Conservation (phyloP, 768 basidiomycete species). For the Lactarius evosmus region DNA sequence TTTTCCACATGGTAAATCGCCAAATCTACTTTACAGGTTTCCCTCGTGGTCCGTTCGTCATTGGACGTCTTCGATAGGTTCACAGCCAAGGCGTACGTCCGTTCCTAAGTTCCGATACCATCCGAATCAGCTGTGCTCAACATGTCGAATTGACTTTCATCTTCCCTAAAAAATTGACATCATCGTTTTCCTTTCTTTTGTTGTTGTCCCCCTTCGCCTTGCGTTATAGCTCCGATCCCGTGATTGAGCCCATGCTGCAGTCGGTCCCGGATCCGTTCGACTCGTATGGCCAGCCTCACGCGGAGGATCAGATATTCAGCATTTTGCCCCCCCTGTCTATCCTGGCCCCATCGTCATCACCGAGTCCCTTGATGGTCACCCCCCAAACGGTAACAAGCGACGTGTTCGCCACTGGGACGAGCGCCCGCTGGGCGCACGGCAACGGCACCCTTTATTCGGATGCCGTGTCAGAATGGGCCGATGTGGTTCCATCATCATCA, state of each 20-base stretch:
- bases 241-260: slow-evolving; percentile 88
- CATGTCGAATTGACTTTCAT: slow-evolving; percentile 6
- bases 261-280: slow-evolving; percentile 92
- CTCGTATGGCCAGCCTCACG: slow-evolving; percentile 81
- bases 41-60: slow-evolving; percentile 81
- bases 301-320: slow-evolving; percentile 90
- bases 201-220: neutral
- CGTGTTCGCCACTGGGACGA: slow-evolving; percentile 19
- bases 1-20: neutral
- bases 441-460: slow-evolving; percentile 28
- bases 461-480: slow-evolving; percentile 55
- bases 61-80: slow-evolving; percentile 91
- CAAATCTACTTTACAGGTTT: slow-evolving; percentile 46
- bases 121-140: neutral
- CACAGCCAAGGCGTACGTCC: slow-evolving; percentile 77
- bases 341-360: slow-evolving; percentile 57
- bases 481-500: slow-evolving; percentile 28
- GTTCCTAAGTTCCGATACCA: slow-evolving; percentile 12
- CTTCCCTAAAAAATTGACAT: slow-evolving; percentile 2
- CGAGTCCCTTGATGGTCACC: slow-evolving; percentile 54
- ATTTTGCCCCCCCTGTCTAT: slow-evolving; percentile 83
- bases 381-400: slow-evolving; percentile 30
- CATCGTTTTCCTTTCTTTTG: neutral
- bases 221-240: slow-evolving; percentile 69
- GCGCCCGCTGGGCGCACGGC: slow-evolving; percentile 30